Evolutionary conservation across 768 basidiomycete species (phyloP), one percentile per base, ranked within the genome.

Genomic region (Botryobasidium botryosum): DNA sequence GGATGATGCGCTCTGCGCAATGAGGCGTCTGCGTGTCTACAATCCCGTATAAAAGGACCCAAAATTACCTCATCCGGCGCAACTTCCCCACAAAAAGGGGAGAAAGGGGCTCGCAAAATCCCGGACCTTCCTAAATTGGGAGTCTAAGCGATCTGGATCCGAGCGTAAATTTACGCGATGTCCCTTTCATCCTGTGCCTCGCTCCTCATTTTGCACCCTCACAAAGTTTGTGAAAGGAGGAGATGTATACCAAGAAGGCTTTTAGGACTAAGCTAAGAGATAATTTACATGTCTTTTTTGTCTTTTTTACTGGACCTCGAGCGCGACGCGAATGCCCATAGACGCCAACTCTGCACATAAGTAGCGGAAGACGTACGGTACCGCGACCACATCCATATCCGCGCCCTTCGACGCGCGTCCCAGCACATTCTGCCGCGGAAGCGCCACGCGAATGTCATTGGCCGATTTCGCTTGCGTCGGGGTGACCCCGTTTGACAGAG

Each of bases 261-360:
- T 33, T 33, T 33, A 18, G 18, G 10, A 33, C 18, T 18, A 12
- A 33, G 12, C 32, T 33, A 33, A 12, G 32, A 18, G 10, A 33
- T 18, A 33, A 12, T 12, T 12, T 33, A 33, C 18, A 33, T 33
- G 32, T 33, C 18, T 33, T 18, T 33, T 33, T 18, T 12, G 32
- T 12, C 12, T 12, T 33, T 12, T 33, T 12, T 33, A 33, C 32
- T 12, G 10, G 43, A 91, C 74, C 57, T 83, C 77, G 40, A 97
- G 62, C 39, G 85, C 83, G 41, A 97, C 71, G 28, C 81, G 75
- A 54, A 99, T 96, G 37, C 94, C 92, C 92, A 97, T 97, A 15
- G 86, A 81, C n/a, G 91, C 91, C 53, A 99, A 65, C 64, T 99
- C 94, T 2, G 91, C 83, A 57, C 91, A 90, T 8, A 96, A 70